A percentile compares a stretch with the other conserved stretches of the same genome.
These are phyloP conservation scores for Trichoderma endophyticum DNA, from an alignment of 2,329 filamentous ascomycete species.

Conservation along the genomic window DNA sequence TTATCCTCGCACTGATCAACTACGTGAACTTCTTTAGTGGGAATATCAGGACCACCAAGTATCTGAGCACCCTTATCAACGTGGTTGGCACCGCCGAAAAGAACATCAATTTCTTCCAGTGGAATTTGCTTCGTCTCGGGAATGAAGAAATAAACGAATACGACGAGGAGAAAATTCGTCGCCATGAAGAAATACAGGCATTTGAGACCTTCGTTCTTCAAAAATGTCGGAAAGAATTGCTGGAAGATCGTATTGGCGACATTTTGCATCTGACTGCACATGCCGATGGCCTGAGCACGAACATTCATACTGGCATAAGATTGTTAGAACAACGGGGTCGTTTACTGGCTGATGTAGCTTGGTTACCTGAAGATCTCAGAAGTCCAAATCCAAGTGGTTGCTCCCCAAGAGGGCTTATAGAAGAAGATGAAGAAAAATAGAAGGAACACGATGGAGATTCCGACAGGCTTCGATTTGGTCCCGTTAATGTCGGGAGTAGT, in stretches of 20 bases:
- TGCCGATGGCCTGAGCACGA: neutral
- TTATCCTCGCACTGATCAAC: neutral
- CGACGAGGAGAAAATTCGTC: neutral
- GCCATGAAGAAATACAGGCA: constrained; percentile 4
- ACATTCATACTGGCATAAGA: neutral
- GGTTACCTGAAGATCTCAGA: neutral
- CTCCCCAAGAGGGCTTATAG: neutral
- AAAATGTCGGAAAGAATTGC: neutral
- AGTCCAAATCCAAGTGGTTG: neutral
- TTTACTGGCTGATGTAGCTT: fast-evolving
- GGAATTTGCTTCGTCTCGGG: constrained; percentile 7
- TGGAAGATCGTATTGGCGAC: neutral
- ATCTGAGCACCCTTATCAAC: neutral
- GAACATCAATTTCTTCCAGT: neutral
- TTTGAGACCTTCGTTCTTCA: neutral
- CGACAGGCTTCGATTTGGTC: neutral
- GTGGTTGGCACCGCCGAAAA: neutral
- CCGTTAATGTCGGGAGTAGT: neutral
- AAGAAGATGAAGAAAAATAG: neutral
- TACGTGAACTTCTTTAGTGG: neutral
- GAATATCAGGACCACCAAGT: neutral
- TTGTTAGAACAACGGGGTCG: neutral
- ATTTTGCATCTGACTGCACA: neutral
- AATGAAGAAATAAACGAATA: neutral
- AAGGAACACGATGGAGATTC: neutral